Percentiles rank a stretch among this genome's conserved stretches.
Evolutionary conservation across 305 asterid species (phyloP).

Genomic region (Fraxinus nigra): DNA sequence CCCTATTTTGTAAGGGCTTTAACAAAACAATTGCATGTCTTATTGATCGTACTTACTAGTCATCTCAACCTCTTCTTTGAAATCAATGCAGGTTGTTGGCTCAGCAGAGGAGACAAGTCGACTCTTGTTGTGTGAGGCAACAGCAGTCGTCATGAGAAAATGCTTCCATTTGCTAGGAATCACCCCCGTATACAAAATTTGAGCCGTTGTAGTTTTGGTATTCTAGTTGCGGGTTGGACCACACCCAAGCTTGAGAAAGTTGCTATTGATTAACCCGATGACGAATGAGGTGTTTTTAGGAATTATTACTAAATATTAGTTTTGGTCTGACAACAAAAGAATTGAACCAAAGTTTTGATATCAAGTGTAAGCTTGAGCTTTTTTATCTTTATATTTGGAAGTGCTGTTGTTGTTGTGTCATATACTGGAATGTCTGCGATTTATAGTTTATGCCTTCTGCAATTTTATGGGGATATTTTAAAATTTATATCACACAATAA

Average conservation of each 20-base stretch:
- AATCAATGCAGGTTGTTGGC: conserved; percentile 71
- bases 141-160: conserved; percentile 84
- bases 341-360: not conserved
- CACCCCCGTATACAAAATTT: conserved; percentile 82
- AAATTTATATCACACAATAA: not conserved
- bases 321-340: not conserved
- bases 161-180: conserved; percentile 85
- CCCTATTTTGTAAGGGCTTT: not conserved
- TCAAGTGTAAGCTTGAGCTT: not conserved
- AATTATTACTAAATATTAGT: not conserved
- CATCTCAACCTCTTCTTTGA: not conserved
- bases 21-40: not conserved
- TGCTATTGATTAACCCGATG: not conserved
- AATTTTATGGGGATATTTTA: not conserved
- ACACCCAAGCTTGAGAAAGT: not conserved
- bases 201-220: conserved; percentile 14
- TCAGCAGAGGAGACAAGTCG: conserved; percentile 75
- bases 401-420: not conserved
- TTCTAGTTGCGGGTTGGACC: not conserved
- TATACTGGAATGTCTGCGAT: not conserved
- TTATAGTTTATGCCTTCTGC: not conserved
- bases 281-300: not conserved
- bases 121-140: conserved; percentile 87
- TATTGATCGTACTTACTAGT: not conserved
- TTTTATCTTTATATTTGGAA: not conserved